These are phyloP conservation scores for Coriaria nepalensis DNA, from an alignment of 306 rosid species.

Conservation along the genomic window DNA sequence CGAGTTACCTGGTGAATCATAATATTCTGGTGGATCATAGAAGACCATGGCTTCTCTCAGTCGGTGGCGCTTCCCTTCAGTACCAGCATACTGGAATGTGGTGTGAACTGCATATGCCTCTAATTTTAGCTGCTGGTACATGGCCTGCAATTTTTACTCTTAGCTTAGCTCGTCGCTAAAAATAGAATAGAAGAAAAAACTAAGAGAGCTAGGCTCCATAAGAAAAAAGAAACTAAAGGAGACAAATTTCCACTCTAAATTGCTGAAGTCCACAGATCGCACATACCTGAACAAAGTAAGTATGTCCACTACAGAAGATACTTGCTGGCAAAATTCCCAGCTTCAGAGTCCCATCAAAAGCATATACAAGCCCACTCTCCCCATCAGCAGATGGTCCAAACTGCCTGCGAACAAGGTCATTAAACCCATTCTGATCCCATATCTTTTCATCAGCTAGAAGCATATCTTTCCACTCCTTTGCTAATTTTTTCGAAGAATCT, in stretches of 20 bases:
- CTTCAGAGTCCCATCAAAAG: constrained; percentile 84
- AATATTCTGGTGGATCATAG: constrained; percentile 80
- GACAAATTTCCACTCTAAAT: neutral
- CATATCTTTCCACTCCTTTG: constrained; percentile 79
- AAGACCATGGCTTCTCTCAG: constrained; percentile 89
- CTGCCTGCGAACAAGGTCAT: constrained; percentile 50
- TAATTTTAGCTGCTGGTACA: constrained; percentile 72
- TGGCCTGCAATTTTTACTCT: constrained; percentile 38
- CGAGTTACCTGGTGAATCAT: constrained; percentile 66
- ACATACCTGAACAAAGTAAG: constrained; percentile 86
- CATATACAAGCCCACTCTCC: constrained; percentile 69
- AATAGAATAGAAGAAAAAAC: neutral
- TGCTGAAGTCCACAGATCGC: constrained; percentile 8
- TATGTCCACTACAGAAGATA: constrained; percentile 91
- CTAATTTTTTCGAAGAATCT: constrained; percentile 62
- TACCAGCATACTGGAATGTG: constrained; percentile 82
- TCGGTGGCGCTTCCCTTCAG: constrained; percentile 92
- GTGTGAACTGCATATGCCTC: constrained; percentile 94
- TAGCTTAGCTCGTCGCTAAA: no score
- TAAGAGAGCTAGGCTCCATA: neutral
- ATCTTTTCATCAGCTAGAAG: constrained; percentile 64
- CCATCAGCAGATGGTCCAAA: constrained; percentile 68
- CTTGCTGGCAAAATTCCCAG: constrained; percentile 83
- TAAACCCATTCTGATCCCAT: constrained; percentile 97
- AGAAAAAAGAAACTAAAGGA: constrained; percentile 7